Percentiles rank a stretch among this genome's conserved stretches.
phyloP scores from a whole-genome alignment of 2,329 filamentous ascomycete species.

The Clarireedia paspali region DNA sequence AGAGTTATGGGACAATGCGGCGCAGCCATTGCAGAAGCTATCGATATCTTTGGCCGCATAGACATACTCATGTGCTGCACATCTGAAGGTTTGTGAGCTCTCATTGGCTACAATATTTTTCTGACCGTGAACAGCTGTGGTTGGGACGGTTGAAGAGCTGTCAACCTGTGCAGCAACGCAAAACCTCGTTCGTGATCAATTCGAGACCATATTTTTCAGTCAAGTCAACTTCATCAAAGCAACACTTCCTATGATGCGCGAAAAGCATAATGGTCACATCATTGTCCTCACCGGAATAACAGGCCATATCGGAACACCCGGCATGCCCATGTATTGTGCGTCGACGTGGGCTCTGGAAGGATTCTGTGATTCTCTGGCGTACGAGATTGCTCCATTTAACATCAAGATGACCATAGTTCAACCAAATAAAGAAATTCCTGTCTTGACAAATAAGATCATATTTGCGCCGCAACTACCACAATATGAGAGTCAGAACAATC shows the following conservation, averaged over 20 bases:
- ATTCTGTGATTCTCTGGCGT: conserved; percentile 90
- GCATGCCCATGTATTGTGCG: conserved; percentile 83
- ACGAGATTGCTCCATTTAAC: conserved; percentile 95
- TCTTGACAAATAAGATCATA: conserved; percentile 78
- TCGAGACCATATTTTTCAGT: conserved; percentile 91
- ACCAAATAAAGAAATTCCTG: conserved; percentile 85
- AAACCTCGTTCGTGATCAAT: conserved; percentile 80
- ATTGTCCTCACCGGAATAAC: conserved; percentile 85
- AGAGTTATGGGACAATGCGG: conserved; percentile 31
- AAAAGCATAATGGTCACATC: conserved; percentile 79
- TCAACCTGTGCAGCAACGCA: conserved; percentile 64
- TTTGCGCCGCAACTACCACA: conserved; percentile 71
- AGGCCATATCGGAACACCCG: conserved; percentile 87
- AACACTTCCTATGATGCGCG: conserved; percentile 69
- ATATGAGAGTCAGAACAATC: conserved; percentile 61
- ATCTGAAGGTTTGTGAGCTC: conserved; percentile 57
- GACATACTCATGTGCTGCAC: conserved; percentile 89
- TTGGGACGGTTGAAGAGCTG: conserved; percentile 88
- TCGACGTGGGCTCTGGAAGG: conserved; percentile 93
- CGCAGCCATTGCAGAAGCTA: conserved; percentile 80
- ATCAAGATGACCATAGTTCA: conserved; percentile 94
- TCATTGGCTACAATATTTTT: background rate
- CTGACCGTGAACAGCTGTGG: conserved; percentile 50
- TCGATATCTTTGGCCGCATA: conserved; percentile 75
- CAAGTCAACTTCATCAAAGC: conserved; percentile 95